These are phyloP conservation scores for Orbilia oligospora DNA, from an alignment of 2,329 filamentous ascomycete species.

Conservation along the genomic window DNA sequence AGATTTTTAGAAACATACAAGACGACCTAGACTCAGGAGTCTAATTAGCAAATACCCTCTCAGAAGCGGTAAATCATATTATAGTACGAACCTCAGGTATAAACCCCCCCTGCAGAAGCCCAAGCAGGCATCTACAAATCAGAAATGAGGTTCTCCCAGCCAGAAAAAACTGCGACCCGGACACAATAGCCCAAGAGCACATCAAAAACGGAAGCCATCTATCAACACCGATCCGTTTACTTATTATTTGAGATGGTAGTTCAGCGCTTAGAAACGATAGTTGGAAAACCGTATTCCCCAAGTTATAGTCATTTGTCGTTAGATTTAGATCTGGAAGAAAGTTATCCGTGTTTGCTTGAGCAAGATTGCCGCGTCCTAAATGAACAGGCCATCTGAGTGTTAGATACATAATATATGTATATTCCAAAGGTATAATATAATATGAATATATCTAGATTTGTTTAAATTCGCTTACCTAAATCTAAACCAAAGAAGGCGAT, in stretches of 20 bases:
- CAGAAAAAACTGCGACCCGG: constrained; percentile 70
- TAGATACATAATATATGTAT: not conserved
- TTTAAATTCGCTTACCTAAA: constrained; percentile 30
- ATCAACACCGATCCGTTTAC: constrained; percentile 73
- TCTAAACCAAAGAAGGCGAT: constrained; percentile 48
- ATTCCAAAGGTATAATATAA: not conserved
- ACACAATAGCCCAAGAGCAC: constrained; percentile 72
- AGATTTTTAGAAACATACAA: constrained; percentile 11
- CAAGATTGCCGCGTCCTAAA: constrained; percentile 37
- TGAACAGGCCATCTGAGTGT: not conserved
- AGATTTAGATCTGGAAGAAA: constrained; percentile 20
- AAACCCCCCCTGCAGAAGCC: constrained; percentile 68
- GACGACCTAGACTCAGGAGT: constrained; percentile 7
- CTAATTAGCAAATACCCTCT: not conserved
- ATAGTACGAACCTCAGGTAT: constrained; percentile 60
- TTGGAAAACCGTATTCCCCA: constrained; percentile 73
- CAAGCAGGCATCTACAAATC: constrained; percentile 68
- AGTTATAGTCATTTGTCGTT: constrained; percentile 68
- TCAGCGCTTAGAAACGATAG: constrained; percentile 73
- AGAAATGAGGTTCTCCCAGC: constrained; percentile 69
- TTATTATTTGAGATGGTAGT: constrained; percentile 75
- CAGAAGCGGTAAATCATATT: not conserved
- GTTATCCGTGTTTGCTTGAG: constrained; percentile 37
- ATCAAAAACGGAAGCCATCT: constrained; percentile 75
- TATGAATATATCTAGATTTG: too few relatives aligned